Conservation (phyloP, 345 rosid species). For the Carallia brachiata region DNA sequence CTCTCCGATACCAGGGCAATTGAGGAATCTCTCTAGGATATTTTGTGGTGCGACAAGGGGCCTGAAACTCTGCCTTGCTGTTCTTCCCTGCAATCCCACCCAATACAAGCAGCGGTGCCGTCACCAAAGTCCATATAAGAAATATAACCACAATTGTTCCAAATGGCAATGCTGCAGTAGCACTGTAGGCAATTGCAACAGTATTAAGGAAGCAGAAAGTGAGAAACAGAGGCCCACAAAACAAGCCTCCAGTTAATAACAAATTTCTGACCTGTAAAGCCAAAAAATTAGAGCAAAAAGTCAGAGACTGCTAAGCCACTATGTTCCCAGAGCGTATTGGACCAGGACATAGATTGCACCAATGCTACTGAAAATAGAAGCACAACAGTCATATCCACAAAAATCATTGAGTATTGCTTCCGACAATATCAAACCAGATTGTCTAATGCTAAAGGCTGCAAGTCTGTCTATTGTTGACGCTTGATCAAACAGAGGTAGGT, state of each 20-base stretch:
- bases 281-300: not conserved
- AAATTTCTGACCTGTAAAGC: slow-evolving; percentile 29
- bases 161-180: slow-evolving; percentile 36
- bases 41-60: slow-evolving; percentile 32
- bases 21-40: slow-evolving; percentile 34
- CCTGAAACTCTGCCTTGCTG: slow-evolving; percentile 36
- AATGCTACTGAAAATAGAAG: not conserved
- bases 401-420: not conserved
- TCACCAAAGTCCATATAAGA: slow-evolving; percentile 31
- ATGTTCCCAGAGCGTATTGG: not conserved
- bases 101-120: slow-evolving; percentile 29
- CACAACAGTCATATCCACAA: not conserved
- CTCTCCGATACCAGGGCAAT: slow-evolving; percentile 32
- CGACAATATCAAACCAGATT: too few relatives aligned
- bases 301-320: not conserved
- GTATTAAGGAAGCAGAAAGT: slow-evolving; percentile 33
- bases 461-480: too few relatives aligned
- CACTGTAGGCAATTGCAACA: slow-evolving; percentile 30
- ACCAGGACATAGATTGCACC: not conserved
- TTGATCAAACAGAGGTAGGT: too few relatives aligned
- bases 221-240: slow-evolving; percentile 31
- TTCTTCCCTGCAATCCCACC: slow-evolving; percentile 35
- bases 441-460: too few relatives aligned
- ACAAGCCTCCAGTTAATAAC: slow-evolving; percentile 26
- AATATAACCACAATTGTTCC: slow-evolving; percentile 30